These are phyloP conservation scores for Cruciata laevipes DNA, from an alignment of 257 asterid genomes.

Conservation along the genomic window DNA sequence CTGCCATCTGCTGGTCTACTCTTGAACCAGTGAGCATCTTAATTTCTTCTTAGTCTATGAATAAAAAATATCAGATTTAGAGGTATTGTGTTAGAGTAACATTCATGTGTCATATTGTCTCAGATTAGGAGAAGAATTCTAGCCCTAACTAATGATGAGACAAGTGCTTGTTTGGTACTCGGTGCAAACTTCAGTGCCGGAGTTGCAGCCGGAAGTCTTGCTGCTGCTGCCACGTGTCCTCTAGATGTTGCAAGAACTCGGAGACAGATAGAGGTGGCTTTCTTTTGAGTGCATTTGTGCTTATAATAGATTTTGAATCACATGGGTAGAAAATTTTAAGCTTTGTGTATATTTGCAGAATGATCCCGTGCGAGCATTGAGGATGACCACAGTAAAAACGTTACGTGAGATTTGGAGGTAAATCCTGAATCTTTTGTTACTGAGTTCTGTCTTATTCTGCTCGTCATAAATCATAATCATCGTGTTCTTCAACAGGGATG, in stretches of 20 bases:
- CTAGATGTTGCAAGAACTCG: conserved; percentile 87
- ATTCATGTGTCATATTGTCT: conserved; percentile 19
- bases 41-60: neutral
- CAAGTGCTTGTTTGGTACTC: conserved; percentile 36
- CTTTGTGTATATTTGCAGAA: conserved; percentile 30
- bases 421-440: neutral
- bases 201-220: conserved; percentile 77
- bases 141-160: conserved; percentile 42
- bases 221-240: conserved; percentile 72
- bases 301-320: neutral
- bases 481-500: conserved; percentile 41
- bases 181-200: conserved; percentile 81
- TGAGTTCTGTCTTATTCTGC: neutral
- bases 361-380: conserved; percentile 55
- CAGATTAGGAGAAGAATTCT: conserved; percentile 65
- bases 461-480: too few relatives aligned
- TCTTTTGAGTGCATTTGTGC: neutral
- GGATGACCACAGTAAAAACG: conserved; percentile 62
- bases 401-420: conserved; percentile 79
- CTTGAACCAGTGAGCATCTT: conserved; percentile 69
- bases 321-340: neutral
- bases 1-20: conserved; percentile 89
- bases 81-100: neutral
- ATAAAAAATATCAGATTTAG: neutral
- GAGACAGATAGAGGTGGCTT: conserved; percentile 67